phyloP scores from a whole-genome alignment of 805 yeast species.

The Metschnikowia proteae region DNA sequence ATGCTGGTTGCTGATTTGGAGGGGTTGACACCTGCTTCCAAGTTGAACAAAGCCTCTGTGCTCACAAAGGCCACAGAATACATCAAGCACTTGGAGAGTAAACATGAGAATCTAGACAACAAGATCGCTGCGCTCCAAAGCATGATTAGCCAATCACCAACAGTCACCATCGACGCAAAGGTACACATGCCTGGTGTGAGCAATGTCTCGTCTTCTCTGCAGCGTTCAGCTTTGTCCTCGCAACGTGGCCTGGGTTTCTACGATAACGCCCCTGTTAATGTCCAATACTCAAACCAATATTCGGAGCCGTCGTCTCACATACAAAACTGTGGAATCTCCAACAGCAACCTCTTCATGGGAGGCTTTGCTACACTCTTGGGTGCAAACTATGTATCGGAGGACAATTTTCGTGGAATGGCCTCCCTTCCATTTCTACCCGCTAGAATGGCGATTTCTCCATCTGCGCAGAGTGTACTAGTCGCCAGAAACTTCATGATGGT shows the following conservation, averaged over 20 bases:
- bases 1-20: constrained; percentile 47
- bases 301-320: background rate
- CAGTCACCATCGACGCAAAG: background rate
- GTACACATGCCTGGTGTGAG: background rate
- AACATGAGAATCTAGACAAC: constrained; percentile 46
- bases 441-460: background rate
- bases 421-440: constrained; percentile 38
- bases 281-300: constrained; percentile 1
- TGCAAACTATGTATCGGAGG: constrained; percentile 53
- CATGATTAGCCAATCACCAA: constrained; percentile 25
- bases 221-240: background rate
- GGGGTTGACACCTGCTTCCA: constrained; percentile 72
- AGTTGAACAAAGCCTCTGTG: constrained; percentile 74
- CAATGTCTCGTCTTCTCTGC: background rate
- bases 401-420: constrained; percentile 44
- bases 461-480: background rate
- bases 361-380: constrained; percentile 66
- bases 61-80: constrained; percentile 74
- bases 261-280: constrained; percentile 3
- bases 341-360: constrained; percentile 49
- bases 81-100: constrained; percentile 65
- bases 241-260: background rate
- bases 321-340: background rate
- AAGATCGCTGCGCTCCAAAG: constrained; percentile 45
- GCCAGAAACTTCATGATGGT: constrained; percentile 2